These are phyloP conservation scores for Macrocybe sp. DNA, from an alignment of 1,284 basidiomycete genomes.

Conservation along the genomic window DNA sequence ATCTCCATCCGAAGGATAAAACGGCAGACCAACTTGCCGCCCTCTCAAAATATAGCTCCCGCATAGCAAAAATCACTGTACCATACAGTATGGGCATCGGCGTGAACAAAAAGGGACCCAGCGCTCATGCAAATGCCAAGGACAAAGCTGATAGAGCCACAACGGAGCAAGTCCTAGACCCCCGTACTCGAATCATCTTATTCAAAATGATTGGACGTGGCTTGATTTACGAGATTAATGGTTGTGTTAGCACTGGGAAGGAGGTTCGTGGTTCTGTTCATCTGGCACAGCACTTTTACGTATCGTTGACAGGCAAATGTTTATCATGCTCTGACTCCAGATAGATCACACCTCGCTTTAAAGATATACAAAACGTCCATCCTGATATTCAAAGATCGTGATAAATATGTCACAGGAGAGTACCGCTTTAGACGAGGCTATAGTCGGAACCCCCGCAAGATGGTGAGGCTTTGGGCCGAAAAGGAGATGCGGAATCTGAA, in stretches of 20 bases:
- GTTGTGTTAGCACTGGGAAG: slow-evolving; percentile 93
- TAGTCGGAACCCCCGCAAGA: slow-evolving; percentile 94
- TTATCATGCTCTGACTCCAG: slow-evolving; percentile 78
- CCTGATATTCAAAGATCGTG: slow-evolving; percentile 94
- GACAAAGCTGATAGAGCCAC: slow-evolving; percentile 95
- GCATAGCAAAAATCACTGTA: slow-evolving; percentile 63
- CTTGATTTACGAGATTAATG: slow-evolving; percentile 83
- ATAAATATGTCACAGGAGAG: slow-evolving; percentile 91
- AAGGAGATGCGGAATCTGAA: slow-evolving; percentile 98
- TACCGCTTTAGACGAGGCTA: slow-evolving; percentile 94
- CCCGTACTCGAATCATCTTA: slow-evolving; percentile 83
- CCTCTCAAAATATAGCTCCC: slow-evolving; percentile 66
- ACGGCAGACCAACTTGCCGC: slow-evolving; percentile 65
- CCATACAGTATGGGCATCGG: slow-evolving; percentile 79
- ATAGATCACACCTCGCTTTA: slow-evolving; percentile 70
- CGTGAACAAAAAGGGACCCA: slow-evolving; percentile 86
- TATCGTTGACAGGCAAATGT: slow-evolving; percentile 72
- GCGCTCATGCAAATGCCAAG: slow-evolving; percentile 80
- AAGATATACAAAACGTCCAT: slow-evolving; percentile 99
- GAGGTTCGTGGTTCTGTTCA: slow-evolving; percentile 53
- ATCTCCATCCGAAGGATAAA: slow-evolving; percentile 39
- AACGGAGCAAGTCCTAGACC: slow-evolving; percentile 91
- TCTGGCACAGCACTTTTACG: not conserved
- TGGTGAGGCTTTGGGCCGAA: slow-evolving; percentile 99
- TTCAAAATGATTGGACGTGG: slow-evolving; percentile 93